Evolutionary conservation across 257 asterid species (phyloP).

Genomic region (Craterostigma plantagineum): DNA sequence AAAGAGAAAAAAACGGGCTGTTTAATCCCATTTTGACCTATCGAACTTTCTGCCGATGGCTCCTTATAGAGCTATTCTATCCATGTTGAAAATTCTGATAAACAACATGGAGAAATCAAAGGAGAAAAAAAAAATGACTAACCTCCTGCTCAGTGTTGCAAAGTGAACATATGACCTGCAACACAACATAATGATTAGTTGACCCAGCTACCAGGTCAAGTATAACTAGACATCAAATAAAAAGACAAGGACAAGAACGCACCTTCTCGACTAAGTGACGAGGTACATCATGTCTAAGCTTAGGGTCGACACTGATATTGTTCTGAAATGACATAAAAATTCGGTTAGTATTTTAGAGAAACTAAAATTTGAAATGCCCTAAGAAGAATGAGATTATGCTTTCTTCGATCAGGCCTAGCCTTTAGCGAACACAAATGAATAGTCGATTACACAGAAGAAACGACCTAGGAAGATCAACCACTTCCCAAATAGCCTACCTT

Average conservation of each 20-base stretch:
- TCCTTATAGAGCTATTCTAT: too few relatives aligned
- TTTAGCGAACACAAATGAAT: not conserved
- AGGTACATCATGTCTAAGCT: constrained; percentile 63
- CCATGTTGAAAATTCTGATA: too few relatives aligned
- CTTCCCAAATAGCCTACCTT: constrained; percentile 21
- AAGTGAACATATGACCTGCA: constrained; percentile 70
- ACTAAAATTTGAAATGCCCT: not conserved
- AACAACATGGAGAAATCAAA: too few relatives aligned
- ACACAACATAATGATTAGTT: not conserved
- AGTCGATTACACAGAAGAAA: not conserved
- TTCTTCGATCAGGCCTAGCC: not conserved
- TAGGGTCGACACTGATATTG: constrained; percentile 30
- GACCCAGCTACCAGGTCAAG: too few relatives aligned
- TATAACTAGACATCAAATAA: not conserved
- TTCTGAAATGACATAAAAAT: constrained; percentile 28
- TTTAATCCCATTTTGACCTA: too few relatives aligned
- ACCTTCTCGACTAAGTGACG: constrained; percentile 66
- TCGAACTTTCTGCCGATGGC: too few relatives aligned
- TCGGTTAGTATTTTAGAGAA: constrained; percentile 8
- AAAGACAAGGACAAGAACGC: constrained; percentile 7
- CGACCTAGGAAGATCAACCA: not conserved
- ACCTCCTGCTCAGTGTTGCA: constrained; percentile 90
- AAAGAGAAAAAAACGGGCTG: too few relatives aligned
- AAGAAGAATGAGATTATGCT: not conserved
- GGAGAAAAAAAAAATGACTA: constrained; percentile 8